phyloP scores from a whole-genome alignment of 108 stramenopile genomes.

The Mediolabrus comicus region DNA sequence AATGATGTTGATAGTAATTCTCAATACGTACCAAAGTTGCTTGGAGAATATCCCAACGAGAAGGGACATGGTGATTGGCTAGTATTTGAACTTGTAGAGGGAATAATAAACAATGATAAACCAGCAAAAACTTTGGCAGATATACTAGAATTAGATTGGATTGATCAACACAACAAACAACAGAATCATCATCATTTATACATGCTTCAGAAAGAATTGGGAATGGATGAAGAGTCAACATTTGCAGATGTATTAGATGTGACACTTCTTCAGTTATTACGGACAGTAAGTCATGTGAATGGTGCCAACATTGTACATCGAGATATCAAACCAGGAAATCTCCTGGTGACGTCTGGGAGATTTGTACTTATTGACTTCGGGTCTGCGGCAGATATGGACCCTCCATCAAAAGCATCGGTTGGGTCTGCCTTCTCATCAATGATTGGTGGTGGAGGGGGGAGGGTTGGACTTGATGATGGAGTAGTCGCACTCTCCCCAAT shows the following conservation, averaged over 20 bases:
- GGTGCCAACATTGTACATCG: constrained; percentile 65
- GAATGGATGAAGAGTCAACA: constrained; percentile 39
- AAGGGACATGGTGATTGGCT: constrained; percentile 52
- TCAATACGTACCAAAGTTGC: constrained; percentile 32
- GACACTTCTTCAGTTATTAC: constrained; percentile 44
- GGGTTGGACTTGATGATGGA: constrained; percentile 50
- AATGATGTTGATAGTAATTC: background rate
- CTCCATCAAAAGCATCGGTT: constrained; percentile 6
- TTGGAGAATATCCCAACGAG: constrained; percentile 15
- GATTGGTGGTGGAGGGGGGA: background rate
- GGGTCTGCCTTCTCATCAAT: background rate
- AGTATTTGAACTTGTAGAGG: constrained; percentile 56
- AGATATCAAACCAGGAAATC: constrained; percentile 79
- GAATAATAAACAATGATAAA: background rate
- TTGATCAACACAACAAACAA: constrained; percentile 29
- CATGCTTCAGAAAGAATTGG: constrained; percentile 43
- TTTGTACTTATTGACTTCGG: constrained; percentile 79
- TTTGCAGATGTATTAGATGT: constrained; percentile 61
- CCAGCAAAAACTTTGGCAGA: constrained; percentile 51
- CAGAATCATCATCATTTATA: constrained; percentile 46
- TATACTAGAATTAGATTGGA: constrained; percentile 50
- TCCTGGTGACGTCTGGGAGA: constrained; percentile 33
- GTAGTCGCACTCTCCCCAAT: constrained; percentile 70
- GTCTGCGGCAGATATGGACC: constrained; percentile 75
- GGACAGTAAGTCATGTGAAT: constrained; percentile 54